Percentiles rank a stretch among this genome's conserved stretches.
These are phyloP conservation scores for Aspergillus piperis DNA, from an alignment of 2,329 filamentous ascomycete species.

Conservation along the genomic window DNA sequence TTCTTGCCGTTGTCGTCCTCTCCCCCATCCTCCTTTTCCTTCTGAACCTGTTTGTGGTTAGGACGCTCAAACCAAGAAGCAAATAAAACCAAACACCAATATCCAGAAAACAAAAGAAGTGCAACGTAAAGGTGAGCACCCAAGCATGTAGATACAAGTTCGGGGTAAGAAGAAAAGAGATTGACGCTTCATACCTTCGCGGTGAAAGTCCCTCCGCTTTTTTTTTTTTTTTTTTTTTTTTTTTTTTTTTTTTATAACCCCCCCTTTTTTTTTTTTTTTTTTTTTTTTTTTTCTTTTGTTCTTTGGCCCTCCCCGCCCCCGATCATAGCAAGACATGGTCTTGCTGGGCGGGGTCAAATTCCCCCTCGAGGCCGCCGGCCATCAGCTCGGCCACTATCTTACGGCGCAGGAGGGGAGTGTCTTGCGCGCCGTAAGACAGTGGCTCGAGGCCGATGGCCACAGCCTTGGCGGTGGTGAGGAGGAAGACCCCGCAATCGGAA, in stretches of 20 bases:
- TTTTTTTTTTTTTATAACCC: no score
- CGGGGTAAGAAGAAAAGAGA: no score
- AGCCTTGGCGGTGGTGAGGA: conserved; percentile 51
- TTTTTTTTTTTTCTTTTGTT: neutral
- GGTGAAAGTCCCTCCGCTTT: neutral
- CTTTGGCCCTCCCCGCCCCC: neutral
- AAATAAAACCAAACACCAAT: neutral
- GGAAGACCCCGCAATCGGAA: conserved; percentile 54
- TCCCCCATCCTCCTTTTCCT: no score
- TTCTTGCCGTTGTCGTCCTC: no score
- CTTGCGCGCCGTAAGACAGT: conserved; percentile 41
- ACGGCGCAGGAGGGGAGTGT: conserved; percentile 44
- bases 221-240: neutral
- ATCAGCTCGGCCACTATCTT: conserved; percentile 53
- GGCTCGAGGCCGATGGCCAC: conserved; percentile 48
- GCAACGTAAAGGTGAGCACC: no score
- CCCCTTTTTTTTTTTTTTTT: no score
- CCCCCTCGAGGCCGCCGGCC: conserved; percentile 47
- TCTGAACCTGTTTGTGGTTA: neutral
- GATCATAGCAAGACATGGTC: conserved; percentile 28
- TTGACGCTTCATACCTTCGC: no score
- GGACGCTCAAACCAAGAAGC: neutral
- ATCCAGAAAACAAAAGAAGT: no score
- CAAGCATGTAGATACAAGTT: no score
- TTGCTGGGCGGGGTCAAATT: conserved; percentile 37